Conservation (phyloP, 2,329 filamentous ascomycete genomes). For the Thyridium curvatum region DNA sequence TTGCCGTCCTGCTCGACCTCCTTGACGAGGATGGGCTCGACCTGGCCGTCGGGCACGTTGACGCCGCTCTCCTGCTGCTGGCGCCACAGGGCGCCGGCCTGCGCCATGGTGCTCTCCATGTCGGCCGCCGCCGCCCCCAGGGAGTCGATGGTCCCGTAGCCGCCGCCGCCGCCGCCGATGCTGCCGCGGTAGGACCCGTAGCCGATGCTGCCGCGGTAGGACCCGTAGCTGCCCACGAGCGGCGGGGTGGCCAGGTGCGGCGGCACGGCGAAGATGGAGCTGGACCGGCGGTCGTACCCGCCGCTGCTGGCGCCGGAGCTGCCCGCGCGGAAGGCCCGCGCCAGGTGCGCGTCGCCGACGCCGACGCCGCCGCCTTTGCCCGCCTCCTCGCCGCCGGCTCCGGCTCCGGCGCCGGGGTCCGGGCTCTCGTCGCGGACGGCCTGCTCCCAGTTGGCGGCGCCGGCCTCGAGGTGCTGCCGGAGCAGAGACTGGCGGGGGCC, state of each 20-base stretch:
- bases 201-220: conserved; percentile 27
- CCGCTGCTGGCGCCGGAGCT: conserved; percentile 20
- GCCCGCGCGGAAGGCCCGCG: conserved; percentile 20
- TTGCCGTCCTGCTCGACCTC: conserved; percentile 85
- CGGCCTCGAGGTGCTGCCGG: conserved; percentile 44
- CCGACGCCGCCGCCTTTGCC: background rate
- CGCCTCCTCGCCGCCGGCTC: conserved; percentile 8
- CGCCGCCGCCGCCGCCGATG: conserved; percentile 17
- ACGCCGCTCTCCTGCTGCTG: conserved; percentile 46
- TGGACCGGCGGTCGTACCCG: conserved; percentile 16
- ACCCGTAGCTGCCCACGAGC: conserved; percentile 65
- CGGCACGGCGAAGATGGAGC: conserved; percentile 50
- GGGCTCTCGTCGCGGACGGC: conserved; percentile 16
- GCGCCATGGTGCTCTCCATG: conserved; percentile 38
- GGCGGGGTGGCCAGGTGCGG: conserved; percentile 61
- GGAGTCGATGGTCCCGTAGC: conserved; percentile 17
- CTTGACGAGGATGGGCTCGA: conserved; percentile 77
- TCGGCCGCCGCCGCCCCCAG: no score
- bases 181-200: conserved; percentile 46
- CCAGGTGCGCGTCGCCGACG: conserved; percentile 32
- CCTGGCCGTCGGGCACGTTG: conserved; percentile 49
- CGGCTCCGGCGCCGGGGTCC: conserved; percentile 13
- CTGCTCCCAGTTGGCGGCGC: conserved; percentile 8
- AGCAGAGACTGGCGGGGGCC: conserved; percentile 37
- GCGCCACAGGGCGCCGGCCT: conserved; percentile 45